phyloP scores from a whole-genome alignment of 2,329 filamentous ascomycete genomes.

The Neocucurbitaria cava region DNA sequence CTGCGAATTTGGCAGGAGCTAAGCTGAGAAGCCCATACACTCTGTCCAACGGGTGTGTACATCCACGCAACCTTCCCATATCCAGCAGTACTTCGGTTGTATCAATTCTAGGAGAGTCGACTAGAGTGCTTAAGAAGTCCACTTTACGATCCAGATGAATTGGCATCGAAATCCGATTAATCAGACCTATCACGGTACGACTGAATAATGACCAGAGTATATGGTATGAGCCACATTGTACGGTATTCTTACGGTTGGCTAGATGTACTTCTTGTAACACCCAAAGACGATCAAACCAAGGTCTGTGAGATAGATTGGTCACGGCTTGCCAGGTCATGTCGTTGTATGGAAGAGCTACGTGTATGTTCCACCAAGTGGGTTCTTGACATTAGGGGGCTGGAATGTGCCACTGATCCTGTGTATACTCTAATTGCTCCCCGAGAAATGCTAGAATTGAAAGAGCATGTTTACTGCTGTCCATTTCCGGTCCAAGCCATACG shows the following conservation, averaged over 20 bases:
- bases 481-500: conserved; percentile 9
- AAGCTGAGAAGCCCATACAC: too few relatives aligned
- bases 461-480: neutral
- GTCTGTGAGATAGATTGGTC: neutral
- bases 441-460: neutral
- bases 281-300: conserved; percentile 7
- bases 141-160: too few relatives aligned
- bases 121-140: too few relatives aligned
- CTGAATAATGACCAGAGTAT: too few relatives aligned
- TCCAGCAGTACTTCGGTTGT: too few relatives aligned
- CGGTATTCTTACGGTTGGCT: neutral
- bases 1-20: too few relatives aligned
- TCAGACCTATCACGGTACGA: too few relatives aligned
- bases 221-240: conserved; percentile 1
- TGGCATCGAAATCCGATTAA: too few relatives aligned
- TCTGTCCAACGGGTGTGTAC: too few relatives aligned
- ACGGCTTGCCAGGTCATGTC: conserved; percentile 2
- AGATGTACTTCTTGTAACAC: conserved; percentile 6
- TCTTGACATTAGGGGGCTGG: neutral
- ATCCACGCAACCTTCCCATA: too few relatives aligned
- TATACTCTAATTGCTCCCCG: neutral
- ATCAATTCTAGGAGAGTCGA: too few relatives aligned
- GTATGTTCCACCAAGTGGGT: neutral
- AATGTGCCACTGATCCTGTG: neutral
- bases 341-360: neutral